Base-by-base conservation (phyloP, 495 filamentous ascomycete genomes). In the Immersiella caudata region DNA sequence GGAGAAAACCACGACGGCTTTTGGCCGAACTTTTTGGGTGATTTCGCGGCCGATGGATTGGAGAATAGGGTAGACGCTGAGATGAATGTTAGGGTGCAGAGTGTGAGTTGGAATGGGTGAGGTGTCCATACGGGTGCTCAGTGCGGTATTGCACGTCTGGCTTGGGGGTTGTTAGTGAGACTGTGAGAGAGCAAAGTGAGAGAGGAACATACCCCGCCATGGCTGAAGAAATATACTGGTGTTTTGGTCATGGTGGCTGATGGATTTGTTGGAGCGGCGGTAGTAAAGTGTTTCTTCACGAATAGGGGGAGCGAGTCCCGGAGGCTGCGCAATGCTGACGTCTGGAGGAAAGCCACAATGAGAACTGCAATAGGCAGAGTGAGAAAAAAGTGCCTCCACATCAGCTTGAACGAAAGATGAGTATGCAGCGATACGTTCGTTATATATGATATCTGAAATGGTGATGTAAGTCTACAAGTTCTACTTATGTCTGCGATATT, bases 1-100 rank as follows among this genome's bases (percentile, higher is more conserved):
- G 12, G 91, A 94, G 76, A 96, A 92, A 14, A 96, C 91, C 12
- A 97, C 90, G 16, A 95, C 83, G 18, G 92, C 93, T 64, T 87
- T 88, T 21, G 92, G 92, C 73, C 91, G 90, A 35, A 94, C 87
- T 71, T 89, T 90, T 27, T 87, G 82, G 0, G 91, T 94, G 72
- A 97, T 96, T 71, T 96, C 92, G 8, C 76, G 81, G 27, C 93
- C 93, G 59, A 95, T 88, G 16, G 78, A 68, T 52, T 87, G 84
- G 7, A 97, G 84, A 62, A 90, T 78, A n/a, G 74, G 70, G 73
- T 93, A 93, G 60, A 87, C 92, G 40, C 40, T 46, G 11, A 12
- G 40, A 12, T 12, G 5, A 12, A 12, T 46, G 40, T 46, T 46
- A 46, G 40, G 6, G 11, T 12, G 40, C n/a, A 46, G 16, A 46